These are phyloP conservation scores for Pseudogymnoascus sp. DNA, from an alignment of 2,329 filamentous ascomycete genomes.

Conservation along the genomic window DNA sequence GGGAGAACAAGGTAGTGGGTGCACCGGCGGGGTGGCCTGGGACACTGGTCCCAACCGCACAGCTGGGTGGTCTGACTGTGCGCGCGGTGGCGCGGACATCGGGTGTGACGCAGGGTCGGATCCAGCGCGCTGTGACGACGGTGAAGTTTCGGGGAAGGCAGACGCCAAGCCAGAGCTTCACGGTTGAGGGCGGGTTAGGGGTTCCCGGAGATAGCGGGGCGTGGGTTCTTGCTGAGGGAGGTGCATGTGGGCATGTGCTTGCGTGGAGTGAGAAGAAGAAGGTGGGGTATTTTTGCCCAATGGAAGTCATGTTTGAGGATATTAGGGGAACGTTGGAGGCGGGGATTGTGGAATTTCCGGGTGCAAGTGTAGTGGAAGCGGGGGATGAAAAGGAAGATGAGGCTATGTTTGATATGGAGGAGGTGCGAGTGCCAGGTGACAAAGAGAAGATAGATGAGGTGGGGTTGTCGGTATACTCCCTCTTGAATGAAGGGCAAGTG, in stretches of 20 bases:
- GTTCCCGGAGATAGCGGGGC: conserved; percentile 88
- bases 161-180: conserved; percentile 68
- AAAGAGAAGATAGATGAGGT: neutral
- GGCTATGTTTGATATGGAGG: neutral
- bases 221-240: conserved; percentile 82
- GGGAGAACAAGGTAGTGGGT: conserved; percentile 57
- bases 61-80: conserved; percentile 68
- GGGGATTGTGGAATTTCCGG: conserved; percentile 62
- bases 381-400: neutral
- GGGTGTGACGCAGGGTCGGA: conserved; percentile 70
- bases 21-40: conserved; percentile 40
- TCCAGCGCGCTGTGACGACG: conserved; percentile 69
- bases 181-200: conserved; percentile 49
- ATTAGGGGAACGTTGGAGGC: conserved; percentile 74
- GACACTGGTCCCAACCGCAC: conserved; percentile 50
- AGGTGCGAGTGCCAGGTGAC: neutral
- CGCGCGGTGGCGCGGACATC: conserved; percentile 86
- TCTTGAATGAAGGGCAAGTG: neutral
- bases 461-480: neutral
- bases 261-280: conserved; percentile 77
- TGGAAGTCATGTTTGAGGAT: conserved; percentile 83
- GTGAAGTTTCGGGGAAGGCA: conserved; percentile 82
- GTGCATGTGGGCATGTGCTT: conserved; percentile 81
- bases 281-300: conserved; percentile 87
- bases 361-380: neutral